Percentiles rank a stretch among this genome's conserved stretches.
Evolutionary conservation across 106 monocot genomes (phyloP).

Genomic region (Phalaenopsis equestris): DNA sequence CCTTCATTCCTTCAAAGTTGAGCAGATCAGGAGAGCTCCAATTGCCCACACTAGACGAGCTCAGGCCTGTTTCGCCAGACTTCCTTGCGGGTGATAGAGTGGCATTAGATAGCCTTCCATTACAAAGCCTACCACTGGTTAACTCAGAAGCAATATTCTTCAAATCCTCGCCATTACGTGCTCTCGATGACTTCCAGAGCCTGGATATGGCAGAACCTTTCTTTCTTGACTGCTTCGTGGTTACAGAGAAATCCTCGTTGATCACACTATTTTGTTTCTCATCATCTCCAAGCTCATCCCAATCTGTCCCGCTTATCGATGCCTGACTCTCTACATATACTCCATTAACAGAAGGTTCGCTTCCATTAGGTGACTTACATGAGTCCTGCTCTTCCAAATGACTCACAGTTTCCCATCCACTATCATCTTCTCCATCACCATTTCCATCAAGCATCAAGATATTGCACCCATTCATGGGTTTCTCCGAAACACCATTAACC

Average conservation of each 20-base stretch:
- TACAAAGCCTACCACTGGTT: slow-evolving; percentile 25
- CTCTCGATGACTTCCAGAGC: slow-evolving; percentile 64
- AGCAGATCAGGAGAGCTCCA: slow-evolving; percentile 39
- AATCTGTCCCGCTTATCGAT: slow-evolving; percentile 55
- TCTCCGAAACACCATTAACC: slow-evolving; percentile 13
- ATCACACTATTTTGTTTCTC: slow-evolving; percentile 34
- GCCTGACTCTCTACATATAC: slow-evolving; percentile 44
- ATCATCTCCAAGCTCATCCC: slow-evolving; percentile 41
- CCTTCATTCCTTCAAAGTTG: slow-evolving; percentile 41
- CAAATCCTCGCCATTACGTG: slow-evolving; percentile 15
- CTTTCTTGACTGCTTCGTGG: slow-evolving; percentile 44
- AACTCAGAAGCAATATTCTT: slow-evolving; percentile 22
- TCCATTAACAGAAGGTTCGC: slow-evolving; percentile 69
- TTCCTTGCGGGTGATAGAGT: slow-evolving; percentile 22
- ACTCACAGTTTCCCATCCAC: slow-evolving; percentile 88
- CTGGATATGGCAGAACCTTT: slow-evolving; percentile 49
- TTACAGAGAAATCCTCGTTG: slow-evolving; percentile 50
- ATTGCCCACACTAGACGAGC: slow-evolving; percentile 25
- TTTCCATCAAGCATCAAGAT: slow-evolving; percentile 23
- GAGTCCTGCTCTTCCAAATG: slow-evolving; percentile 67
- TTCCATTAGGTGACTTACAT: slow-evolving; percentile 75
- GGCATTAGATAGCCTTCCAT: slow-evolving; percentile 34
- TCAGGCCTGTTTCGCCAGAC: slow-evolving; percentile 25
- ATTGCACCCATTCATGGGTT: slow-evolving; percentile 10
- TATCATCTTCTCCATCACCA: slow-evolving; percentile 63